Conservation (phyloP, 306 rosid genomes). For the Dryas drummondii region DNA sequence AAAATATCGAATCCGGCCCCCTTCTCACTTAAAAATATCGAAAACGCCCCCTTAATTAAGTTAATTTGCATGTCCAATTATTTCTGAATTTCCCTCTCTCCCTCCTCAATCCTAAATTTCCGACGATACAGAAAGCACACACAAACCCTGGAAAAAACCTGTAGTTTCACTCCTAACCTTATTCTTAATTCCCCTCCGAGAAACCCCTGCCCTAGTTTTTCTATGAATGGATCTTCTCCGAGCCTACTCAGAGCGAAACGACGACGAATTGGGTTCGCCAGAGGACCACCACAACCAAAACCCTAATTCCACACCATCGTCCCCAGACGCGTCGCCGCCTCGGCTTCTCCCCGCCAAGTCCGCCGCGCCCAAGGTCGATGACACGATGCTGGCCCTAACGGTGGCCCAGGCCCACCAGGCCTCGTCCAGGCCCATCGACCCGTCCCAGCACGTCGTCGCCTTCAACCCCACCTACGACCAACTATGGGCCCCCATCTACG, state of each 20-base stretch:
- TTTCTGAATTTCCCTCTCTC: no score
- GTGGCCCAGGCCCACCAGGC: constrained; percentile 41
- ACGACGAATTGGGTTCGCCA: constrained; percentile 27
- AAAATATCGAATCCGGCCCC: no score
- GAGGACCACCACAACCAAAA: constrained; percentile 30
- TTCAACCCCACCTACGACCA: constrained; percentile 93
- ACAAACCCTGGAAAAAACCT: no score
- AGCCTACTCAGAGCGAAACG: constrained; percentile 54
- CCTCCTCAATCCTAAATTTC: no score
- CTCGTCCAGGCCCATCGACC: constrained; percentile 66
- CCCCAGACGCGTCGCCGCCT: constrained; percentile 71
- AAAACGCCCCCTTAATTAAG: no score
- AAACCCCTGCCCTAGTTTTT: not conserved
- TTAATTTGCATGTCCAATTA: no score
- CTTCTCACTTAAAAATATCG: no score
- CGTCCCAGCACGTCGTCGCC: constrained; percentile 60
- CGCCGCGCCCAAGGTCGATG: constrained; percentile 82
- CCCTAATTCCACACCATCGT: constrained; percentile 43
- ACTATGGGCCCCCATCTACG: constrained; percentile 87
- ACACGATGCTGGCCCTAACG: constrained; percentile 82
- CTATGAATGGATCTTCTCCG: constrained; percentile 66
- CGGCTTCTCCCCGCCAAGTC: constrained; percentile 68
- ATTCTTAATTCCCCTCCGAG: no score
- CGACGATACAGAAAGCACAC: no score
- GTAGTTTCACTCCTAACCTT: no score